These are phyloP conservation scores for Trichoderma hamatum DNA, from an alignment of 2,329 filamentous ascomycete species.

Conservation along the genomic window DNA sequence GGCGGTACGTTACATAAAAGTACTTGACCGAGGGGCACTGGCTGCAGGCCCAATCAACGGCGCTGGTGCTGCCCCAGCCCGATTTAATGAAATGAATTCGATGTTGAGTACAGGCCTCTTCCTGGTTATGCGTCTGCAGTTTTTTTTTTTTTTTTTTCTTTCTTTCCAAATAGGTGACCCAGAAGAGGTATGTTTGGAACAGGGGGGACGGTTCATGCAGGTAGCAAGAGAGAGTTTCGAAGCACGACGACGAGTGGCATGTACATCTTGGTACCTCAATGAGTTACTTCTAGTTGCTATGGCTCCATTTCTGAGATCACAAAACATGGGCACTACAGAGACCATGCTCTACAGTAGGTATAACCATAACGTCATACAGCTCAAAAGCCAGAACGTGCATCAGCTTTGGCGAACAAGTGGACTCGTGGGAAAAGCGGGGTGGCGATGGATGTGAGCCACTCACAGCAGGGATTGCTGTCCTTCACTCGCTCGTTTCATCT, in stretches of 20 bases:
- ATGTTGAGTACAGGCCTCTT: neutral
- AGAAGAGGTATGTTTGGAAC: neutral
- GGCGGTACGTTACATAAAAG: constrained; percentile 28
- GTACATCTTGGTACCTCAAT: neutral
- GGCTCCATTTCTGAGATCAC: neutral
- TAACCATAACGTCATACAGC: constrained; percentile 19
- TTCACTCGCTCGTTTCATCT: constrained; percentile 5
- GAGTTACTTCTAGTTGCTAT: neutral
- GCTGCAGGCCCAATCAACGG: neutral
- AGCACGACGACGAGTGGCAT: neutral
- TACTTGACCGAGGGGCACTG: neutral
- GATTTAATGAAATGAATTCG: constrained; percentile 7
- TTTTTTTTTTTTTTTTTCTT: neutral
- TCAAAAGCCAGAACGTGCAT: constrained; percentile 20
- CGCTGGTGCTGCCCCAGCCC: neutral
- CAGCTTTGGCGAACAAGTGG: constrained; percentile 26
- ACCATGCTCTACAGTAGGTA: neutral
- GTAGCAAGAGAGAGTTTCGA: neutral
- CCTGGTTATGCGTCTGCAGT: neutral
- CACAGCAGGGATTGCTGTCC: neutral
- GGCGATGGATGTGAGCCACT: neutral
- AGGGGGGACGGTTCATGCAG: neutral
- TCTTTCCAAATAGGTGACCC: neutral
- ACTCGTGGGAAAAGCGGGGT: constrained; percentile 20
- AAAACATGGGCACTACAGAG: neutral